Base-by-base conservation (phyloP, 495 filamentous ascomycete species). In the Penicillium soppii region DNA sequence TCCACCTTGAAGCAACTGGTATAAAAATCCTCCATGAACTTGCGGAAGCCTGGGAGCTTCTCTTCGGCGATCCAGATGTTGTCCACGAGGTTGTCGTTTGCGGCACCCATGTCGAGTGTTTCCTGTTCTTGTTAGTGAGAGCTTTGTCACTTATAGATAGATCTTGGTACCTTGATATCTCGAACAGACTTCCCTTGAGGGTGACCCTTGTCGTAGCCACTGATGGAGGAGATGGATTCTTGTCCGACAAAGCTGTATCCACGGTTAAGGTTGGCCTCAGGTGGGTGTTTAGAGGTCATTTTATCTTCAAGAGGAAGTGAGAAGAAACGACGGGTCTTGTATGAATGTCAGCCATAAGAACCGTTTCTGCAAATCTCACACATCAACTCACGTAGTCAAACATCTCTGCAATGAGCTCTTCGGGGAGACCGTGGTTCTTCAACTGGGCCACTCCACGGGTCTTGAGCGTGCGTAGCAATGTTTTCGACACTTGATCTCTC, bases 21-120 rank as follows among this genome's bases (percentile, higher is more conserved):
- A 44, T 63, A 69, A 63, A 83, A 83, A 8, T 61, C 39, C 44
- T 63, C 76, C 69, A 77, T 79, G 63, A 85, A 87, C 17, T 59
- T 53, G 8, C 78, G 76, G 65, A 86, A 87, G 7, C 81, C 82
- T 0, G 83, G 83, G 7, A 87, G 66, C 2, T 71, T 65, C 4
- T 71, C 59, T 27, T 84, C 74, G 1, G 78, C 75, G 1, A 81
- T 57, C 83, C 83, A 87, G 46, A 84, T 71, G 53, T 87, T 88
- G 25, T 61, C 52, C 7, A 63, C 57, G 16, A 66, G 55, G 9
- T 45, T 71, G 73, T 68, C 83, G 69, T 25, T 56, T 33, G 21
- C 65, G 30, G 77, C 80, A 4, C 83, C 84, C 33, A 79, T 76
- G 50, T 88, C 85, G 57, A 81, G 82, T 43, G 76, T 80, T 71